A percentile compares a stretch with the other conserved stretches of the same genome.
Conservation (phyloP, 257 asterid genomes). For the Solanum clarkiae region DNA sequence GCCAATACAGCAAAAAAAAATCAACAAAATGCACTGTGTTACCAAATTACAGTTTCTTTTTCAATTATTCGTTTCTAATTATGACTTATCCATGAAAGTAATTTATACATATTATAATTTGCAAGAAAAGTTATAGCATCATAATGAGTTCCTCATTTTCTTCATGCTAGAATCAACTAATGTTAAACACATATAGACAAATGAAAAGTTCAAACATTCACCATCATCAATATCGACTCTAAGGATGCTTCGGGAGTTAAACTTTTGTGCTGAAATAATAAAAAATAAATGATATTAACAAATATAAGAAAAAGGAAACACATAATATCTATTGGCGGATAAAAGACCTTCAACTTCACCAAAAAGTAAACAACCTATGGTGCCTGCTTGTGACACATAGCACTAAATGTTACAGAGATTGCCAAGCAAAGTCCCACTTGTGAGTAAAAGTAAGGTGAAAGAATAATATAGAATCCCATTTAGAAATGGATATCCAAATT, state of each 20-base stretch:
- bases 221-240: no score
- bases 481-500: not conserved
- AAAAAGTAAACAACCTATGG: no score
- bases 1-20: not conserved
- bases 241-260: slow-evolving; percentile 70
- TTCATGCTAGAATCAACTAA: not conserved
- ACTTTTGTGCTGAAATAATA: slow-evolving; percentile 50
- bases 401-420: not conserved
- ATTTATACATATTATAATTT: not conserved
- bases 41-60: not conserved
- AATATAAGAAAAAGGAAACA: not conserved
- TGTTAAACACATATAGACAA: not conserved
- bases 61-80: not conserved
- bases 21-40: not conserved
- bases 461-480: not conserved
- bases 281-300: not conserved
- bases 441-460: not conserved
- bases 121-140: not conserved
- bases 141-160: not conserved
- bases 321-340: not conserved
- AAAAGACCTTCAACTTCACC: not conserved
- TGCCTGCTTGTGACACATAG: no score
- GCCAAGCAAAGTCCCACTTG: not conserved
- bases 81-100: not conserved
- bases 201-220: slow-evolving; percentile 18